Evolutionary conservation across 2,329 filamentous ascomycete species (phyloP), one percentile per base, ranked within the genome.

Genomic region (Nigrospora oryzae): DNA sequence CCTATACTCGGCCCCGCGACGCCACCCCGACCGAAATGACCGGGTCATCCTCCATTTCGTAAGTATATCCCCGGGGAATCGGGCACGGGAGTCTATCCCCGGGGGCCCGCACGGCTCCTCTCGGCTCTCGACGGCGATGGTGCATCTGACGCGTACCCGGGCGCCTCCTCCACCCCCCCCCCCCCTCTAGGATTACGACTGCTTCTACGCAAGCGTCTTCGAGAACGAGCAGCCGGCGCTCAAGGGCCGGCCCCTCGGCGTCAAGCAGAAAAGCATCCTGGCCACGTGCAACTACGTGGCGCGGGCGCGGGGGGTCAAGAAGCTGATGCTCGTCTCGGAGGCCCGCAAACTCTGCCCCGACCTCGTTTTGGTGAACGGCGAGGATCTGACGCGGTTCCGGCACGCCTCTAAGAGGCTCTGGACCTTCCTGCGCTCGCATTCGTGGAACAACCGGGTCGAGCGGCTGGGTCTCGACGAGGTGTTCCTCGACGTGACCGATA

Each of bases 211-310:
- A 17, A 88, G 89, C 41, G 89, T 93, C 10, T 84, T 93, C 53
- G 89, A 96, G 66, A 83, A 84, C 51, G 84, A 86, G 59, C 81
- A 86, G 52, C 88, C 89, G 1, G 69, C 74, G 3, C 70, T 96
- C 46, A 88, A 81, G 58, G 72, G 75, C 1, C 67, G 85, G 15
- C 88, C 89, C 7, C 70, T 97, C 32, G 90, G 89, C 33, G 81
- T 95, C 47, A 86, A 90, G 63, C 90, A 96, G 65, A 96, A 96
- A 66, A 87, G 89, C 61, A 95, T 96, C 45, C 74, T 93, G 36
- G 88, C 90, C 17, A 95, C 89, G 5, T 94, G 88, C 74, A 97
- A 97, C 66, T 97, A 97, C 63, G 87, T 86, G 60, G 91, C 91
- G 17, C 81, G 91, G 33, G 70, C 80, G 42, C 75, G 67, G n/a